Evolutionary conservation across 768 basidiomycete genomes (phyloP), one percentile per base, ranked within the genome.

Genomic region (Russula sp.): DNA sequence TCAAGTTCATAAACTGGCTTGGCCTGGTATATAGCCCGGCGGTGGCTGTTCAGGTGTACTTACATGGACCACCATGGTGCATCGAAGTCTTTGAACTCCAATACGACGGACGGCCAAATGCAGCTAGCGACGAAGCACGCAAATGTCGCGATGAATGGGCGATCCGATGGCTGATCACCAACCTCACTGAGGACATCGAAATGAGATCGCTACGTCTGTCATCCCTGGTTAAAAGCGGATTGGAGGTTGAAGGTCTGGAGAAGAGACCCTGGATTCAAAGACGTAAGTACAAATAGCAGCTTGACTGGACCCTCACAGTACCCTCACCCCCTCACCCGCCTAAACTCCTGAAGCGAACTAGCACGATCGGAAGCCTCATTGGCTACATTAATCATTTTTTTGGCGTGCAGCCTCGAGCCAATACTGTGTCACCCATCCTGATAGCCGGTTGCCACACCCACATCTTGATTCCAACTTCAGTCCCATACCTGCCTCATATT

Each of bases 151-250:
- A 67, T 13, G 55, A 50, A 16, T 30, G 50, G 16, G 66, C 66
- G 14, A 61, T 67, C 30, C 2, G 11, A 44, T 64, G 66, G 66
- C 22, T 64, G 1, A 6, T 28, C 13, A 6, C 32, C 0, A 50
- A 51, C 16, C 26, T 50, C 16, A 63, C 54, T 6, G 55, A 55
- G n/a, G 59, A 64, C 24, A 52, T 26, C 24, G 63, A 64, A 16
- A 59, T 67, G 53, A 63, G 64, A 28, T 44, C 66, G 1, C 24
- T 67, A 58, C 46, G 7, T 26, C 24, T 7, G 54, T 40, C 1
- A 64, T 67, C 30, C 58, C 58, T 9, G 66, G 66, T 48, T 67
- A n/a, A 40, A 55, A 30, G 30, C 58, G 3, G 11, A 26, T 28
- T 63, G 58, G 58, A 58, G 62, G 9, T 34, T 20, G 28, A 13